Evolutionary conservation across 2,329 filamentous ascomycete species (phyloP).

Genomic region (Iodosphaeria phyllophila): DNA sequence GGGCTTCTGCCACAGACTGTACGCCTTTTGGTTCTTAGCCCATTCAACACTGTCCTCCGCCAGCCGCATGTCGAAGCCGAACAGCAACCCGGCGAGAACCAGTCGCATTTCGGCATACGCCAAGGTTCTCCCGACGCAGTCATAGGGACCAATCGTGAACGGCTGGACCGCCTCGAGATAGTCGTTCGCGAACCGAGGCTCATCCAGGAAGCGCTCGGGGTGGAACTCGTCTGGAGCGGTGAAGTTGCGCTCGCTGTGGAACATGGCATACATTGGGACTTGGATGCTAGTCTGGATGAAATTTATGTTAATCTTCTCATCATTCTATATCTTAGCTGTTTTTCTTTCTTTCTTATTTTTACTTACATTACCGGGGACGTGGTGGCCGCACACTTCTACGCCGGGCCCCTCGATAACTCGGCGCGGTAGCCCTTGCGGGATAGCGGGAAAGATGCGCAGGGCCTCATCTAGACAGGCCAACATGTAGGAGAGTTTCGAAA

Average conservation of each 20-base stretch:
- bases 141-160: slow-evolving; percentile 2
- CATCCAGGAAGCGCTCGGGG: slow-evolving; percentile 3
- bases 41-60: slow-evolving; percentile 9
- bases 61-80: slow-evolving; percentile 3
- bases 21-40: slow-evolving; percentile 13
- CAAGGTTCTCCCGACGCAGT: slow-evolving; percentile 4
- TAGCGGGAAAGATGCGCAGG: slow-evolving; percentile 19
- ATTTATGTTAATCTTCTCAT: neutral
- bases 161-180: slow-evolving; percentile 2
- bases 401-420: slow-evolving; percentile 5
- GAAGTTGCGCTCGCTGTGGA: slow-evolving; percentile 22
- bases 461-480: slow-evolving; percentile 20
- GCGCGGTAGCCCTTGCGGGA: slow-evolving; percentile 6
- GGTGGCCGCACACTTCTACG: slow-evolving; percentile 5
- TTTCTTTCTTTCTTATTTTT: neutral
- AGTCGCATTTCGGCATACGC: slow-evolving; percentile 5
- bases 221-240: slow-evolving; percentile 22
- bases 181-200: slow-evolving; percentile 2
- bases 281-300: slow-evolving; percentile 17
- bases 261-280: slow-evolving; percentile 22
- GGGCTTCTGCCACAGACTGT: slow-evolving; percentile 17
- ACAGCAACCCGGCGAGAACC: slow-evolving; percentile 3
- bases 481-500: slow-evolving; percentile 16
- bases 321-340: neutral
- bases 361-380: slow-evolving; percentile 3